Conservation (phyloP, 2,329 filamentous ascomycete species). For the Colletotrichum sp. region DNA sequence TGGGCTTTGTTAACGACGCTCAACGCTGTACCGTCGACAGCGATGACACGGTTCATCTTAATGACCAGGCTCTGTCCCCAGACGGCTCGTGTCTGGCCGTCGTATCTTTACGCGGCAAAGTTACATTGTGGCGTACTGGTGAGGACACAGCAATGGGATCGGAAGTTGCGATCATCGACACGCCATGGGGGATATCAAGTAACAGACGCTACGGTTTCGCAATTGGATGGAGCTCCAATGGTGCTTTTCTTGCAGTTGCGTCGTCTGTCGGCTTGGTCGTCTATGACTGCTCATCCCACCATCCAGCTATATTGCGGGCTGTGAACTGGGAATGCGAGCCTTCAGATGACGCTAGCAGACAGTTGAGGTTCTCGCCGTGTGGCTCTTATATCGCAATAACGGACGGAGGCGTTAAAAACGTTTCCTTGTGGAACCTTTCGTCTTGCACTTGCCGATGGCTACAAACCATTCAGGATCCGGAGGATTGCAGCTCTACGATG, state of each 20-base stretch:
- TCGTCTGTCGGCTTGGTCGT: neutral
- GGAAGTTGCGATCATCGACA: neutral
- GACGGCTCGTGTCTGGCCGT: neutral
- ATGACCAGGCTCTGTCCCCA: neutral
- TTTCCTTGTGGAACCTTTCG: accelerated
- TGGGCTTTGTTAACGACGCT: neutral
- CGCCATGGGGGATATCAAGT: no score
- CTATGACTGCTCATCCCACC: neutral
- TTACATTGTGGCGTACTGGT: neutral
- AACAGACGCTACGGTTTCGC: no score
- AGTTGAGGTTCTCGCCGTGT: neutral
- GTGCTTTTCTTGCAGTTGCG: neutral
- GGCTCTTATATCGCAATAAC: accelerated
- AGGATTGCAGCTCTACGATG: accelerated
- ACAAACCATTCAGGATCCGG: accelerated
- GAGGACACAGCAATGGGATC: no score
- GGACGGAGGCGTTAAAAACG: accelerated
- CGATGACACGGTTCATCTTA: no score
- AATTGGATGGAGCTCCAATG: neutral
- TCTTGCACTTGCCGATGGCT: neutral
- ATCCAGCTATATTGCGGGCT: neutral
- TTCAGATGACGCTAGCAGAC: no score
- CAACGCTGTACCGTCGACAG: no score
- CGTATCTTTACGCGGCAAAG: neutral
- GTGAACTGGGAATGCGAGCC: no score